Base-by-base conservation (phyloP, 805 yeast species). In the Wickerhamiella galacta region DNA sequence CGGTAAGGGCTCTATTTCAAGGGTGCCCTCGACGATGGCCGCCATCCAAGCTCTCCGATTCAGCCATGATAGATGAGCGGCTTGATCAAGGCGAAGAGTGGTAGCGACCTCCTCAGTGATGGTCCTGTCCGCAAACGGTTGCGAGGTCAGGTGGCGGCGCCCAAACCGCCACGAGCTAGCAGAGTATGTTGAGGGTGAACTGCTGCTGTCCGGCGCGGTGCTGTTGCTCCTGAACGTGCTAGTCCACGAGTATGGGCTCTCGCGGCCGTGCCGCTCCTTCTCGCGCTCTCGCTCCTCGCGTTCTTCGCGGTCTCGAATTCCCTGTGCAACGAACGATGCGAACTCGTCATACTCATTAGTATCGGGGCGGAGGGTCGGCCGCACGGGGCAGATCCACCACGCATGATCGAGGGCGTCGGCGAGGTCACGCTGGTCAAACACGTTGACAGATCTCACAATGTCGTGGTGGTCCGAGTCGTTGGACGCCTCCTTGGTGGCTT, bases 41-140 rank as follows among this genome's bases (percentile, higher is more conserved):
- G 63, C 54, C 62, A 83, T 60, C 35, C 85, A 64, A 9, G 72
- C 57, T 35, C 78, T 64, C 39, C 69, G 66, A 32, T 63, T 69
- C 36, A 74, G 64, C 70, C 73, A 74, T 18, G 75, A 62, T 32
- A 75, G 52, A 12, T 75, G 72, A 2, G 75, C 71, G 0, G 85
- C 73, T 26, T 55, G 49, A 37, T 76, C 85, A 17, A 78, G 53
- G 40, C 70, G 66, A 25, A 78, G 49, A 1, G 75, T 64, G 1
- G 85, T 77, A 37, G 80, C 94, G 29, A 87, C 63, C 48, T 87
- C 98, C 41, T 82, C 92, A 12, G 61, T 48, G 46, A 82, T 60
- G 15, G 81, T 52, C 37, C 68, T 65, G 41, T 74, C 72, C 51
- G 77, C 71, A 45, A 75, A 72, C 40, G 66, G 64, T 9, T 28